Evolutionary conservation across 371 early-diverging fungal species (phyloP).

Genomic region (Mortierella sp.): DNA sequence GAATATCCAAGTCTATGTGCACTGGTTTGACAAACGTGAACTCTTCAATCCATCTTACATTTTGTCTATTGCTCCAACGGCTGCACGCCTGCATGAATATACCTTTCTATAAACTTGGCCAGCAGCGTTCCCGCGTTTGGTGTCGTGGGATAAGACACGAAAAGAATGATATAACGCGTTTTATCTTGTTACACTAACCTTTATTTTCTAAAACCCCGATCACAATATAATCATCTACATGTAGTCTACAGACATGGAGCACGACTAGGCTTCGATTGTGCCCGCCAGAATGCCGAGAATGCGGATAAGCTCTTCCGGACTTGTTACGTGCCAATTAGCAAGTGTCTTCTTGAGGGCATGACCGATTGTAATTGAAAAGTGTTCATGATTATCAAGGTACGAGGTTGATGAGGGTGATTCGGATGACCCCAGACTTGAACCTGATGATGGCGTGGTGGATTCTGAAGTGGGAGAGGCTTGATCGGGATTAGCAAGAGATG

Average conservation of each 20-base stretch:
- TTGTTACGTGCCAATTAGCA: constrained; percentile 83
- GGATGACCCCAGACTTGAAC: constrained; percentile 90
- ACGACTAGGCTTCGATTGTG: constrained; percentile 7
- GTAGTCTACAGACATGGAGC: too few relatives aligned
- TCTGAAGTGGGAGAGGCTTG: constrained; percentile 36
- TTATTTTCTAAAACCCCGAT: not conserved
- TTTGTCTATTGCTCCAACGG: too few relatives aligned
- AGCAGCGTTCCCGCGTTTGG: not conserved
- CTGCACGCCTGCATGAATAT: too few relatives aligned
- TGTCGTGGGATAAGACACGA: too few relatives aligned
- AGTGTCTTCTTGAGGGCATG: constrained; percentile 82
- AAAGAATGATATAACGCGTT: not conserved
- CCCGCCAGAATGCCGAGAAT: constrained; percentile 56
- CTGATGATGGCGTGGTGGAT: constrained; percentile 94
- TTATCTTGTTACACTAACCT: not conserved
- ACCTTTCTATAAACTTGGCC: too few relatives aligned
- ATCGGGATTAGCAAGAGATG: not conserved
- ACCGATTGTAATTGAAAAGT: constrained; percentile 77
- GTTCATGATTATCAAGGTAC: constrained; percentile 67
- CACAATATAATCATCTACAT: not conserved
- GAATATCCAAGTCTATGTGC: too few relatives aligned
- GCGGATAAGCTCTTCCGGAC: constrained; percentile 67
- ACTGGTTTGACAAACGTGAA: too few relatives aligned
- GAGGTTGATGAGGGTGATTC: constrained; percentile 59
- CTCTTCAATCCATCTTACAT: too few relatives aligned